These are phyloP conservation scores for Hamamelis virginiana DNA, from an alignment of 164 flowering plant species.

Conservation along the genomic window DNA sequence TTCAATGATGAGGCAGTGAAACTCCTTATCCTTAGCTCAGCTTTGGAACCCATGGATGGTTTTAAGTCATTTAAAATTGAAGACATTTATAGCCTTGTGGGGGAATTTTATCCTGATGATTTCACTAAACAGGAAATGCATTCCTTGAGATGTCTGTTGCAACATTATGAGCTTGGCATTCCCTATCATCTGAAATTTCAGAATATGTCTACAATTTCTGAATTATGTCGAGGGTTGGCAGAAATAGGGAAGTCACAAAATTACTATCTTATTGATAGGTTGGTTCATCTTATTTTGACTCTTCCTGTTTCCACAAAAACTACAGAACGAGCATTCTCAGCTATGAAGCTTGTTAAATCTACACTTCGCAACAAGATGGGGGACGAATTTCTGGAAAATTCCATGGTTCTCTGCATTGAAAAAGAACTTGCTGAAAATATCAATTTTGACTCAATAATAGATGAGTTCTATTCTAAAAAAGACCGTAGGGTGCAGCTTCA, in stretches of 20 bases:
- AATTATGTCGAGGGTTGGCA: slow-evolving; percentile 3
- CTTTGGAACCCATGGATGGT: slow-evolving; percentile 9
- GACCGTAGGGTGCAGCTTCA: too few relatives aligned
- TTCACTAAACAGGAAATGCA: slow-evolving; percentile 1
- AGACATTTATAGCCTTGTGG: neutral
- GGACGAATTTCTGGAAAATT: too few relatives aligned
- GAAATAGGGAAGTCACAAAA: neutral
- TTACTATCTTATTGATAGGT: neutral
- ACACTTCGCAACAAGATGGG: slow-evolving; percentile 12
- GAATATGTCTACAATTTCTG: neutral
- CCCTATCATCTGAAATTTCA: neutral
- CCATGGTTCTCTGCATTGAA: too few relatives aligned
- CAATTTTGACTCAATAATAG: too few relatives aligned
- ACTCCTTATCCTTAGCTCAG: neutral
- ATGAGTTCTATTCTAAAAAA: too few relatives aligned
- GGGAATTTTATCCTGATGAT: slow-evolving; percentile 9
- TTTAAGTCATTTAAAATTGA: neutral
- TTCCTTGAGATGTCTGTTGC: neutral
- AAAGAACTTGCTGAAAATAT: too few relatives aligned
- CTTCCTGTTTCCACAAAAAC: slow-evolving; percentile 13
- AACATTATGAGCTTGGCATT: neutral
- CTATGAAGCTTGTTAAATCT: slow-evolving; percentile 8
- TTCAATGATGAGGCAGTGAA: slow-evolving; percentile 9
- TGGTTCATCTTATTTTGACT: slow-evolving; percentile 10
- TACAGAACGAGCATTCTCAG: slow-evolving; percentile 13